Conservation (phyloP, 2,329 filamentous ascomycete species). For the Claviceps sp. region DNA sequence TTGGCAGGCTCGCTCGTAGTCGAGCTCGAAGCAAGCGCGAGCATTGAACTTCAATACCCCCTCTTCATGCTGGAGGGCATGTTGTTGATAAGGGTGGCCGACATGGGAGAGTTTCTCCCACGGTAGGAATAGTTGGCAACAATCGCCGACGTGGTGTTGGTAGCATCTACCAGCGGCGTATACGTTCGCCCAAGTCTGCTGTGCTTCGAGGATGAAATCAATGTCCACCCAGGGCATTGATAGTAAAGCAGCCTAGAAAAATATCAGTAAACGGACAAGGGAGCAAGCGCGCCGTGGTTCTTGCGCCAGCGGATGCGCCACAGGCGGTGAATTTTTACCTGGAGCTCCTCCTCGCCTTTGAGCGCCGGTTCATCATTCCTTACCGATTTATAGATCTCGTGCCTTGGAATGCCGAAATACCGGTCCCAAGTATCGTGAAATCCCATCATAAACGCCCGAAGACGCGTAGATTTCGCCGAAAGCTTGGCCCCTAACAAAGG, state of each 20-base stretch:
- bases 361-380: not conserved
- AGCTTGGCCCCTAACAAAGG: constrained; percentile 29
- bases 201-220: constrained; percentile 32
- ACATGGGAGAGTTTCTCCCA: too few species aligned
- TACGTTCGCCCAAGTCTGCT: constrained; percentile 31
- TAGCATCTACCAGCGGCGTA: constrained; percentile 22
- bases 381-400: not conserved
- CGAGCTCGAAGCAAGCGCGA: too few species aligned
- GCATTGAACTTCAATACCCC: too few species aligned
- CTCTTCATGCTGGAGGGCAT: too few species aligned
- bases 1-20: constrained; percentile 6
- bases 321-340: constrained; percentile 21
- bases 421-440: constrained; percentile 26
- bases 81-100: not conserved
- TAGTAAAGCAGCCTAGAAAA: constrained; percentile 28
- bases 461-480: constrained; percentile 25
- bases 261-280: not conserved
- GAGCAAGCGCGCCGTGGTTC: not conserved
- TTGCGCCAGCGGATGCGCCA: not conserved
- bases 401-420: constrained; percentile 16
- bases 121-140: too few species aligned
- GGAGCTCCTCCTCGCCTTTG: constrained; percentile 27
- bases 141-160: constrained; percentile 12
- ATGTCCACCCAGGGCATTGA: constrained; percentile 31
- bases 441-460: constrained; percentile 23